Evolutionary conservation across 2,329 filamentous ascomycete genomes (phyloP), one percentile per base, ranked within the genome.

Genomic region (Purpureocillium takamizusanense): DNA sequence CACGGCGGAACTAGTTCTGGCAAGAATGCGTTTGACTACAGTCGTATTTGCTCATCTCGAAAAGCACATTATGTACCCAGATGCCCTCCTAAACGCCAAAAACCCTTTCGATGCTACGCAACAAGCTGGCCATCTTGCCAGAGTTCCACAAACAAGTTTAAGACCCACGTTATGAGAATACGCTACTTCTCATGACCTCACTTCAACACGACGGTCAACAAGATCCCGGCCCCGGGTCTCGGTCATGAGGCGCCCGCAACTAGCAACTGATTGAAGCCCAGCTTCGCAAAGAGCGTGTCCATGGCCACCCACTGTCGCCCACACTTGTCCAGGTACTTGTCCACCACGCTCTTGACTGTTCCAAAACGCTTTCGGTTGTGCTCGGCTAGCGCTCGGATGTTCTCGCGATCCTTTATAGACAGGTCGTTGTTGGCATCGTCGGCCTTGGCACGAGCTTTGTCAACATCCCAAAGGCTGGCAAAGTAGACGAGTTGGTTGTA

Each of bases 401-500:
- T 81, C 41, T 83, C 81, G 43, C 69, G 75, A 53, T 78, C 73
- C 45, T 78, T 67, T 2, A 58, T 63, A 42, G 61, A 57, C 15
- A 69, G 51, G 35, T 70, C 64, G 52, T 69, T 74, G 17, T 66
- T 66, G 7, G 65, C 64, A n/a, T 62, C 67, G 33, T 57, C 62
- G 15, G 67, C 73, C 45, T 65, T 69, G 33, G 51, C 53, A 46
- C 77, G 76, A 12, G 83, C 83, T 63, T 86, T 87, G 45, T 97
- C 89, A 3, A 94, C 83, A 60, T 98, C 89, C 70, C 88, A 98
- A 39, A 97, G 63, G 35, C 74, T 74, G 23, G 83, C 76, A 57
- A 89, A 84, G 65, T 95, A 98, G 39, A 97, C 66, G 31, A 98
- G 70, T 63, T 98, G 92, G 60, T 94, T 97, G 66, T 95, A 97